Evolutionary conservation across 129 eudicot genomes (phyloP).

Genomic region (Chrysanthemum seticuspe): DNA sequence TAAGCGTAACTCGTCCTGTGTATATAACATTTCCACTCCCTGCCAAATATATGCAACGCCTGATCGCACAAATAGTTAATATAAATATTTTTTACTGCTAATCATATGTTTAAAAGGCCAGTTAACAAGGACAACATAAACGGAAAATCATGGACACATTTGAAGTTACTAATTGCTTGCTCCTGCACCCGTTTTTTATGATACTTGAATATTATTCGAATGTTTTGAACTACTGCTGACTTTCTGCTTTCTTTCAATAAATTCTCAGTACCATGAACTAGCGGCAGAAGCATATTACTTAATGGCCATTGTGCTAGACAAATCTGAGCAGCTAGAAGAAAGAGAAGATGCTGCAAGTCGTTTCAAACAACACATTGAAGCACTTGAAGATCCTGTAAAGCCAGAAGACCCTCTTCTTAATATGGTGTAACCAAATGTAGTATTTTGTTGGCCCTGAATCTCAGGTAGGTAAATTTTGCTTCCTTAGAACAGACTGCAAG

Average conservation of each 20-base stretch:
- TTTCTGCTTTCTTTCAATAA: background rate
- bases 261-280: constrained; percentile 79
- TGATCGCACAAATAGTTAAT: no score
- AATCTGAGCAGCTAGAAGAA: constrained; percentile 55
- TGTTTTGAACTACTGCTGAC: background rate
- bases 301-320: constrained; percentile 74
- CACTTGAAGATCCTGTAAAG: constrained; percentile 57
- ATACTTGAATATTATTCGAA: no score
- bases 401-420: constrained; percentile 43
- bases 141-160: no score
- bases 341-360: constrained; percentile 76
- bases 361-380: constrained; percentile 57
- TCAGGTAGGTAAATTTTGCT: constrained; percentile 2
- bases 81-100: no score
- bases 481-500: background rate
- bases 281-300: constrained; percentile 90
- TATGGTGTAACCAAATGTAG: constrained; percentile 24
- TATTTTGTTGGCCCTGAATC: background rate
- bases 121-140: no score
- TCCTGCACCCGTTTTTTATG: no score
- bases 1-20: no score
- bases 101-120: no score
- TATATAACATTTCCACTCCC: no score
- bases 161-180: no score
- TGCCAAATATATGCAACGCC: no score